Base-by-base conservation (phyloP, 2,329 filamentous ascomycete species). In the Zymoseptoria crescenta region DNA sequence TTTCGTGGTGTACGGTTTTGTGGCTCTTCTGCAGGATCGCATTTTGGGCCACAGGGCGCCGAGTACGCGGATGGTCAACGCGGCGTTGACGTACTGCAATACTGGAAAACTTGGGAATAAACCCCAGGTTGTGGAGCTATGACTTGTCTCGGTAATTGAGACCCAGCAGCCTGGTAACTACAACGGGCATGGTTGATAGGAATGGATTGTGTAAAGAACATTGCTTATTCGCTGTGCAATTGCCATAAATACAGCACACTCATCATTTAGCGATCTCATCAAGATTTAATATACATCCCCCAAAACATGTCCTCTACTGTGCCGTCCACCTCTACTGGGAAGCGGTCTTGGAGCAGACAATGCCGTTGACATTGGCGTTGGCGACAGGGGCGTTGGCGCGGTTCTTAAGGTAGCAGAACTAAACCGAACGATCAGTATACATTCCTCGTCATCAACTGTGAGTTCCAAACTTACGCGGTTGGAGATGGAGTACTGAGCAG, bases 31-130 rank as follows among this genome's bases (percentile, higher is more conserved):
- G n/a, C 60, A 84, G 83, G 79, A 81, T 62, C 77, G 76, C 6
- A 65, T 75, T 74, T 45, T 69, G 73, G 59, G 77, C 75, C 62
- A 59, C 29, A 51, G 61, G 56, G 49, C 52, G 13, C 48, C 52
- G 6, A 58, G 50, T 8, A 83, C 74, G 64, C 74, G 79, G 64
- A 77, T 87, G 77, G 79, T 87, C 2, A 87, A 87, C 73, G 84
- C 85, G 13, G 80, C 82, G 9, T 70, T 83, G 67, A 81, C 80
- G 65, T 75, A 75, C 74, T 45, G 79, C 75, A 24, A 75, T 74
- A 75, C 77, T 13, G 80, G 78, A 1, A 72, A 75, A 60, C 67
- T 83, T 49, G 75, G 77, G 13, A 82, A 83, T 65, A 55, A 62
- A 29, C 68, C 76, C 54, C 77, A 79, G 59, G 68, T 73, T 10